Percentiles rank a stretch among this genome's conserved stretches.
These are phyloP conservation scores for Picochlorum sp. DNA, from an alignment of 139 green algal species.

Conservation along the genomic window DNA sequence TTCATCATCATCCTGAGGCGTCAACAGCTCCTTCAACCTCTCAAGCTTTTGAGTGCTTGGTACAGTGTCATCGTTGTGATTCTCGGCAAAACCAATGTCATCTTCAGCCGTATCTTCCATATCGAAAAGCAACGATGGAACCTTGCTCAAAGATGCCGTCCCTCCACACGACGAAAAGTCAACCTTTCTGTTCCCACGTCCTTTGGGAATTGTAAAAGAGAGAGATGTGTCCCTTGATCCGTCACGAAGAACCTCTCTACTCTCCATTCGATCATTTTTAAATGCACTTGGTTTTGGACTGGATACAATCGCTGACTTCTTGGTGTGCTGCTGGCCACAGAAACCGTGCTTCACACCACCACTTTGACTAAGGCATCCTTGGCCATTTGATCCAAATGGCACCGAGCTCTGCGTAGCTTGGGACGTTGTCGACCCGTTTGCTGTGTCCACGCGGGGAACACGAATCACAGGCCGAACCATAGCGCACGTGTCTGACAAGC, in stretches of 20 bases:
- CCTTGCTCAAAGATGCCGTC: slow-evolving; percentile 25
- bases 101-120: slow-evolving; percentile 27
- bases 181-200: neutral
- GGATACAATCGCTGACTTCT: no score
- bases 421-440: neutral
- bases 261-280: no score
- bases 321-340: no score
- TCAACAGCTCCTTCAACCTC: slow-evolving; percentile 15
- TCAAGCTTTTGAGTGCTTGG: neutral
- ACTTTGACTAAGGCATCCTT: neutral
- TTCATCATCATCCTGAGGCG: slow-evolving; percentile 22
- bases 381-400: neutral
- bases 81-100: neutral
- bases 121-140: slow-evolving; percentile 44
- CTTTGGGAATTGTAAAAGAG: neutral
- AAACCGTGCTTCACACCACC: no score
- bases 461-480: slow-evolving; percentile 1
- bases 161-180: neutral
- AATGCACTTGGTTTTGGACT: no score
- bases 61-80: neutral
- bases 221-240: neutral
- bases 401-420: neutral
- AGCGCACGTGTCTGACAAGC: no score
- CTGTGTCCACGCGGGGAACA: neutral
- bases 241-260: no score